These are phyloP conservation scores for Prunus kanzakura DNA, from an alignment of 306 rosid genomes.

Conservation along the genomic window DNA sequence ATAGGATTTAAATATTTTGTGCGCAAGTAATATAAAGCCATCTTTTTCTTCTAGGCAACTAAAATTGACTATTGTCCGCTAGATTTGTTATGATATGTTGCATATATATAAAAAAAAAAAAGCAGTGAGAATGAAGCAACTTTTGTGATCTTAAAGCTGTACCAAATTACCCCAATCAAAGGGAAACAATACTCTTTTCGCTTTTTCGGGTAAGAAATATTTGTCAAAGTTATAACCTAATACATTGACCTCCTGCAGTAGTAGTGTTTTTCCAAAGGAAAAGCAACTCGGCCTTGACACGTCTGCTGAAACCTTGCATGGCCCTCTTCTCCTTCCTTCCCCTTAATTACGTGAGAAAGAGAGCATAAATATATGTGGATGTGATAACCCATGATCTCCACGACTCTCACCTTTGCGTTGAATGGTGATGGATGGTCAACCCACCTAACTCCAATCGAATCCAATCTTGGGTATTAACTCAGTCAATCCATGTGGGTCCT, in stretches of 20 bases:
- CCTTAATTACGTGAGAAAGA: background rate
- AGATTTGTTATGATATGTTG: too few relatives aligned
- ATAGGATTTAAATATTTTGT: too few relatives aligned
- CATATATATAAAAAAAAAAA: too few relatives aligned
- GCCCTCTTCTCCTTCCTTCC: background rate
- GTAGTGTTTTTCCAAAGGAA: background rate
- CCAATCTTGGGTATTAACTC: background rate
- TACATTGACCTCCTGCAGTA: background rate
- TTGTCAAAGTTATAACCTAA: constrained; percentile 12
- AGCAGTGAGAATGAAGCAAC: background rate
- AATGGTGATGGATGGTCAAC: background rate
- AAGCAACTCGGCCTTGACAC: background rate
- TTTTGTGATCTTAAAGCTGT: background rate
- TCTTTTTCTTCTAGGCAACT: too few relatives aligned
- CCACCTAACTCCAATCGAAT: too few relatives aligned
- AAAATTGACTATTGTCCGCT: too few relatives aligned
- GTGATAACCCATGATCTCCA: background rate
- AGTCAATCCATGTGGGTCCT: constrained; percentile 5
- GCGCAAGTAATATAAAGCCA: too few relatives aligned
- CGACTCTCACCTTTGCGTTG: background rate
- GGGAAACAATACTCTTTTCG: background rate
- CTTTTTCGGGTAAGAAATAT: background rate
- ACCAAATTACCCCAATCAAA: background rate
- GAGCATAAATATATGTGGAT: too few relatives aligned
- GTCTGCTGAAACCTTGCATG: background rate